phyloP scores from a whole-genome alignment of 768 basidiomycete species.

The Podaxis pistillaris region DNA sequence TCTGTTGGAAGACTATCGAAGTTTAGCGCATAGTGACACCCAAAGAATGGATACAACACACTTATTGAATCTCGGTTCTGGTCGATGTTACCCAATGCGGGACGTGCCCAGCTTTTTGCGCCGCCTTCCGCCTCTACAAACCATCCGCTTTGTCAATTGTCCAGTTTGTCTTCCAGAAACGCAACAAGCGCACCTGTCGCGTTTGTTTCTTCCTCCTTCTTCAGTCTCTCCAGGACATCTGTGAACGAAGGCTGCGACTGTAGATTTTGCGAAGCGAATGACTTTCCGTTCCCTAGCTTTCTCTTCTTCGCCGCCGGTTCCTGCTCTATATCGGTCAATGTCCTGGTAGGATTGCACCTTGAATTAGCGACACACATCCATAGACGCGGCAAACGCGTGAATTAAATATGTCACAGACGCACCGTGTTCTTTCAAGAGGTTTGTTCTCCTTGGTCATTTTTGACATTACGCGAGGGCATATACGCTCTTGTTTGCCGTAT shows the following conservation, averaged over 20 bases:
- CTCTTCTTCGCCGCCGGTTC: conserved; percentile 54
- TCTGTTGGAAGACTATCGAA: conserved; percentile 86
- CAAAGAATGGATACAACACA: conserved; percentile 30
- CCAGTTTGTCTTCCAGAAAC: not conserved
- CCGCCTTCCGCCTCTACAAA: conserved; percentile 71
- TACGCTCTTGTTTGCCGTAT: too few relatives aligned
- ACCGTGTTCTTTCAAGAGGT: conserved; percentile 31
- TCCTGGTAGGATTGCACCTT: conserved; percentile 18
- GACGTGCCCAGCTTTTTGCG: conserved; percentile 71
- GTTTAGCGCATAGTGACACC: not conserved
- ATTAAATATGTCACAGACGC: conserved; percentile 14
- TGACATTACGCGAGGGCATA: conserved; percentile 13
- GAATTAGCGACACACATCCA: conserved; percentile 8
- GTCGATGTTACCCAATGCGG: conserved; percentile 52
- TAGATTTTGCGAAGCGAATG: conserved; percentile 34
- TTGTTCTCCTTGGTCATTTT: conserved; percentile 28
- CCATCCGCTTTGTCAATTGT: not conserved
- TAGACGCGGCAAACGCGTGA: conserved; percentile 21
- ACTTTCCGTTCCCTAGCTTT: conserved; percentile 41
- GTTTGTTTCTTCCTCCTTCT: conserved; percentile 46
- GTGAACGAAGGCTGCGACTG: conserved; percentile 50
- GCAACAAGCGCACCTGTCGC: conserved; percentile 33
- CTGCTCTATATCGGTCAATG: conserved; percentile 19
- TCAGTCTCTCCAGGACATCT: conserved; percentile 61
- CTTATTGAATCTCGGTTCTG: conserved; percentile 66